A percentile compares a stretch with the other conserved stretches of the same genome.
These are phyloP conservation scores for Phytophthora ramorum DNA, from an alignment of 352 stramenopile species.

Conservation along the genomic window DNA sequence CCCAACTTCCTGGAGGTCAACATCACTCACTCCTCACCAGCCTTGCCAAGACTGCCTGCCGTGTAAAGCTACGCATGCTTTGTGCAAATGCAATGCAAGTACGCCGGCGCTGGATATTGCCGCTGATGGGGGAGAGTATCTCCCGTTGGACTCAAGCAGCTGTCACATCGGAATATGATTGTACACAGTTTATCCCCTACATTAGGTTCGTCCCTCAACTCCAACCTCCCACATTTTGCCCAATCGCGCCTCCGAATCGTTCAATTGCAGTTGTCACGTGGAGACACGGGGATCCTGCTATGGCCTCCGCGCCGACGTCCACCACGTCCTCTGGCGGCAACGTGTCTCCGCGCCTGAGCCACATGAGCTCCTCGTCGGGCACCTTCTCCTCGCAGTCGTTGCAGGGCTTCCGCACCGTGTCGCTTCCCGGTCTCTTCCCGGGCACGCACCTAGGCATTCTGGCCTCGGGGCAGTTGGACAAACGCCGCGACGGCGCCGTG, in stretches of 20 bases:
- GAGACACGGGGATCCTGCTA: slow-evolving; percentile 12
- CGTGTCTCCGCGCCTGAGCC: slow-evolving; percentile 54
- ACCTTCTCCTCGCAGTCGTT: slow-evolving; percentile 62
- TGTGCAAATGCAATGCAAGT: too few species aligned
- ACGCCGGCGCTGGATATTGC: neutral
- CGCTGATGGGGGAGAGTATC: neutral
- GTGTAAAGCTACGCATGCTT: too few species aligned
- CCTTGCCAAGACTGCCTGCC: too few species aligned
- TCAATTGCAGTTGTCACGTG: slow-evolving; percentile 23
- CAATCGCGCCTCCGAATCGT: slow-evolving; percentile 12
- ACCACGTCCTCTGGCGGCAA: slow-evolving; percentile 35
- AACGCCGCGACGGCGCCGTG: slow-evolving; percentile 83
- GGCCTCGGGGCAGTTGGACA: slow-evolving; percentile 78
- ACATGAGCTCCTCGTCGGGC: slow-evolving; percentile 61
- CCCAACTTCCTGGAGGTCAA: too few species aligned
- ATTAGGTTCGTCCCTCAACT: slow-evolving; percentile 2
- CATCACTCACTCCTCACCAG: too few species aligned
- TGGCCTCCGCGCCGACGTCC: slow-evolving; percentile 46
- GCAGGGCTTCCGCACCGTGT: slow-evolving; percentile 76
- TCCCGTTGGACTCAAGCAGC: slow-evolving; percentile 28
- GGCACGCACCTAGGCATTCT: slow-evolving; percentile 81
- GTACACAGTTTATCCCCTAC: neutral
- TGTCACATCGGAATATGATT: slow-evolving; percentile 16
- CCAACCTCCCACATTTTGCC: slow-evolving; percentile 6
- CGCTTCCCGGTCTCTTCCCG: slow-evolving; percentile 72